Evolutionary conservation across 768 basidiomycete species (phyloP).

Genomic region (Lanmaoa rubissima): DNA sequence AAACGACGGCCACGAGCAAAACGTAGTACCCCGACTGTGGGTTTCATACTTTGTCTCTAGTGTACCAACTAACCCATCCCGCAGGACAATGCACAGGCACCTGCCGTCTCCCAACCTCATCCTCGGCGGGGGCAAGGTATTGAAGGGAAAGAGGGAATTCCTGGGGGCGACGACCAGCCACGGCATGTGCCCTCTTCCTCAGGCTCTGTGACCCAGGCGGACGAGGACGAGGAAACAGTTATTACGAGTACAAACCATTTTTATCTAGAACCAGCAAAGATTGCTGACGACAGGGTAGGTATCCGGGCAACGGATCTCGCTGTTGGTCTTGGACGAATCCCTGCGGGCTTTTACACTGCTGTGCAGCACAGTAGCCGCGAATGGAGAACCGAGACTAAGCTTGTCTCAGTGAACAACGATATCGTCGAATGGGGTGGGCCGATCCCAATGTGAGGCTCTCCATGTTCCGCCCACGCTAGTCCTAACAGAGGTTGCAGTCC

Average conservation of each 20-base stretch:
- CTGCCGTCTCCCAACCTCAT: too few relatives aligned
- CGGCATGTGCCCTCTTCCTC: neutral
- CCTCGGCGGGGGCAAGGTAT: neutral
- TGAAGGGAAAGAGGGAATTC: neutral
- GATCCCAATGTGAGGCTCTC: neutral
- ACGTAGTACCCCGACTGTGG: too few relatives aligned
- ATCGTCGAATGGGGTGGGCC: neutral
- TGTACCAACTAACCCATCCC: too few relatives aligned
- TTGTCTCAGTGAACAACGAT: neutral
- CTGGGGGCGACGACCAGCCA: neutral
- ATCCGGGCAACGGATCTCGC: conserved; percentile 2
- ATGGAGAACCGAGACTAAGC: too few relatives aligned
- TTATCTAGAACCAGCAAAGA: neutral
- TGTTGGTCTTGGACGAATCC: neutral
- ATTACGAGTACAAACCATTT: neutral
- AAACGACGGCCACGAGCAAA: too few relatives aligned
- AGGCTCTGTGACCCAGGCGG: neutral
- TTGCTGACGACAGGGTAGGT: neutral
- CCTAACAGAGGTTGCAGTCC: neutral
- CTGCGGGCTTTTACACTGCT: neutral
- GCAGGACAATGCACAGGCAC: too few relatives aligned
- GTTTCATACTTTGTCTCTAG: too few relatives aligned
- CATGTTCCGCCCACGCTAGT: too few relatives aligned
- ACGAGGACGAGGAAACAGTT: neutral
- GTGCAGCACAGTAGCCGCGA: neutral